Conservation (phyloP, 2,329 filamentous ascomycete species). For the Curvularia verruculosa region DNA sequence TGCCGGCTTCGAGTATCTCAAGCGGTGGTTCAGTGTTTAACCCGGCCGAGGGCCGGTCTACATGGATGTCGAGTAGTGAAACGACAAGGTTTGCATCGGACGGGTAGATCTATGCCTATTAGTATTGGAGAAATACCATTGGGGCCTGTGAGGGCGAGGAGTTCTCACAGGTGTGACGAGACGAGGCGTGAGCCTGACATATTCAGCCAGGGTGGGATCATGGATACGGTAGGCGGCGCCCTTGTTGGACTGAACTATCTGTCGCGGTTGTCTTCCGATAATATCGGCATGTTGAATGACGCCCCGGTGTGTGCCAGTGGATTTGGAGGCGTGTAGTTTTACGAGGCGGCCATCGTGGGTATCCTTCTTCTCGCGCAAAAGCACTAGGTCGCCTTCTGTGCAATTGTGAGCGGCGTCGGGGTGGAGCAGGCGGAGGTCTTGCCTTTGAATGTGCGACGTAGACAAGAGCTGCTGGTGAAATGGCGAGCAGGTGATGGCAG, state of each 20-base stretch:
- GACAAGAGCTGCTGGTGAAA: constrained; percentile 28
- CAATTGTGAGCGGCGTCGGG: constrained; percentile 20
- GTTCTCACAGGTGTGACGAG: constrained; percentile 73
- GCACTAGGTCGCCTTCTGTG: constrained; percentile 49
- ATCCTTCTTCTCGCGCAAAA: constrained; percentile 51
- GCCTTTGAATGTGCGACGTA: constrained; percentile 39
- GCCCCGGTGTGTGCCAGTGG: constrained; percentile 55
- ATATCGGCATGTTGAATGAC: constrained; percentile 61
- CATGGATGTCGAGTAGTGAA: constrained; percentile 76
- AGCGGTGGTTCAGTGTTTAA: constrained; percentile 54
- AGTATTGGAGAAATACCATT: neutral
- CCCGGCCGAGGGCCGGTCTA: constrained; percentile 49
- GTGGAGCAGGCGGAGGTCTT: constrained; percentile 16
- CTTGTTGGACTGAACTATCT: constrained; percentile 63
- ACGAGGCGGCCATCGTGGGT: constrained; percentile 49
- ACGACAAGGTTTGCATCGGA: constrained; percentile 77
- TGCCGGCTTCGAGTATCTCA: constrained; percentile 83
- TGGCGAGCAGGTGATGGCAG: constrained; percentile 12
- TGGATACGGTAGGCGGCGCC: constrained; percentile 62
- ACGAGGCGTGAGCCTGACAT: constrained; percentile 70
- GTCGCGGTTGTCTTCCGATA: constrained; percentile 67
- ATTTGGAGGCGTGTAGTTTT: constrained; percentile 45
- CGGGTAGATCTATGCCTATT: constrained; percentile 67
- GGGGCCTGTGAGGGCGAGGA: neutral
- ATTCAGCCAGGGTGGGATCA: constrained; percentile 73